Base-by-base conservation (phyloP, 345 rosid species). In the Nephelium lappaceum region DNA sequence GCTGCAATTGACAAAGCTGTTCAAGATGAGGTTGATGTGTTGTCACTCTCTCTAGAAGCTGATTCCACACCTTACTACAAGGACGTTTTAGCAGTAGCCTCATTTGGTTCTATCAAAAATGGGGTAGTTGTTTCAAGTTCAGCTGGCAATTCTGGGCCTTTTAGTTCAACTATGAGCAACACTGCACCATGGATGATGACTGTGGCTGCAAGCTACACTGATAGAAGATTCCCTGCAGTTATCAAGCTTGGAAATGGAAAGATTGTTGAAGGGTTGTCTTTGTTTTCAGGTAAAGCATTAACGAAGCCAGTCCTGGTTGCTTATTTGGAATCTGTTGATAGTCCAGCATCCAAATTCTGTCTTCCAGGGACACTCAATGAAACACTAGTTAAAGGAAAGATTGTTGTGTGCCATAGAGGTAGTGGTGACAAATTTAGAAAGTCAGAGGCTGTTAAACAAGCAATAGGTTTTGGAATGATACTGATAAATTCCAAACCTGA, bases 101-200 rank as follows among this genome's bases (percentile, higher is more conserved):
- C 89, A 11, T 91, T 90, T 47, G 77, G 84, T 25, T 97, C 97
- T 0, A 72, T 83, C 74, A 78, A 74, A 51, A 86, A 78, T 21
- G 93, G 93, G 83, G 80, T 95, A 27, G 91, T 95, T 51, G 94
- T 95, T 63, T 82, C 97, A 14, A 89, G 90, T 86, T 90, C 97
- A 3, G 98, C 94, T 0, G 97, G 97, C 15, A 95, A 95, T 75
- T 82, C 87, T 0, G 98, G 98, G 16, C 97, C 98, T 0, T 18
- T 24, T 2, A 41, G 36, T 23, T 88, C 89, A 19, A 81, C 92
- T 0, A 82, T 83, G 1, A 81, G 78, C 67, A 93, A 95, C 63
- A 83, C 86, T 0, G 93, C 97, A 12, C 97, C 98, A 0, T 93
- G 98, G 98, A 82, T 95, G 67, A 90, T 85, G 91, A 95, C 96